Percentiles rank a stretch among this genome's conserved stretches.
phyloP scores from a whole-genome alignment of 108 stramenopile genomes.

The Nitzschia inconspicua region DNA sequence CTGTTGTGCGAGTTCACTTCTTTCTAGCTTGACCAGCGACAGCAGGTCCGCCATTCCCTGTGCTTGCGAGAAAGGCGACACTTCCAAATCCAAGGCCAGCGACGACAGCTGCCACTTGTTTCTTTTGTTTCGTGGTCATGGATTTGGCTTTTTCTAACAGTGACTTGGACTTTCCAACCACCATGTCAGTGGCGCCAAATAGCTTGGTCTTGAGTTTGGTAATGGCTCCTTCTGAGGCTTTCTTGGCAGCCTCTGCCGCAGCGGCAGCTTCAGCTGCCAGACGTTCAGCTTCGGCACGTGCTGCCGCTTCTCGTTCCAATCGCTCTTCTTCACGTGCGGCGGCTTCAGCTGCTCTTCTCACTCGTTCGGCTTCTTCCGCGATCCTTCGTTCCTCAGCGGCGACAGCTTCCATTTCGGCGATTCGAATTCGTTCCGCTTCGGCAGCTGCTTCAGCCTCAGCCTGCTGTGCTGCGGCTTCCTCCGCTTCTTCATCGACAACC shows the following conservation, averaged over 20 bases:
- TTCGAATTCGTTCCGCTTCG: background rate
- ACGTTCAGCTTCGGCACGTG: background rate
- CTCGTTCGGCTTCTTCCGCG: background rate
- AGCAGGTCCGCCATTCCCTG: no score
- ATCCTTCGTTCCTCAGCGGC: background rate
- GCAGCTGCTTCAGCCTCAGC: background rate
- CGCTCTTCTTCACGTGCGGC: background rate
- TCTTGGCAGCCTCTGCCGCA: constrained; percentile 7
- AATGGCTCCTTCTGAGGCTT: constrained; percentile 10
- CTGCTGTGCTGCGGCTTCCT: background rate
- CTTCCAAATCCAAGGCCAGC: constrained; percentile 17
- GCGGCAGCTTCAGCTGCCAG: constrained; percentile 12
- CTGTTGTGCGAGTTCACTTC: no score
- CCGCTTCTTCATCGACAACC: background rate
- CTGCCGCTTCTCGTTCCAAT: background rate
- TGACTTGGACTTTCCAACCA: constrained; percentile 18
- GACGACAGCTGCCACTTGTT: constrained; percentile 16
- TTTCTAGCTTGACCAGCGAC: no score
- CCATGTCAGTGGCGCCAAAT: constrained; percentile 6
- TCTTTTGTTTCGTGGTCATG: constrained; percentile 24
- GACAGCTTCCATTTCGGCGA: background rate
- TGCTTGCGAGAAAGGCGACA: background rate
- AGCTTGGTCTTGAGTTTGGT: constrained; percentile 17
- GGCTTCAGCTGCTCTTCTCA: background rate
- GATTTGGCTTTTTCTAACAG: constrained; percentile 17